Evolutionary conservation across 2,329 filamentous ascomycete species (phyloP).

Genomic region (Albifimbria verrucaria): DNA sequence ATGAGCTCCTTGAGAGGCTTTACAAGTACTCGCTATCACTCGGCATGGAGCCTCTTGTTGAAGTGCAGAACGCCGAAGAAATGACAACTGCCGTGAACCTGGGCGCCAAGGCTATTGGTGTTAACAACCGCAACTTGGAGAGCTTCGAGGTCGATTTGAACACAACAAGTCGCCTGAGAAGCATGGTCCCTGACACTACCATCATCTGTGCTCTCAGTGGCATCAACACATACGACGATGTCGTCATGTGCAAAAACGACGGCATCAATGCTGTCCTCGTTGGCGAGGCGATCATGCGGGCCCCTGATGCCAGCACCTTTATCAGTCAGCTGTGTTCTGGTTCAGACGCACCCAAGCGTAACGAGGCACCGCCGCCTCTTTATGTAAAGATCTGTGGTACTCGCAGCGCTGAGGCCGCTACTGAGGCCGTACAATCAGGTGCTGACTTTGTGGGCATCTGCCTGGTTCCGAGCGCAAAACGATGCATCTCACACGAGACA

Average conservation of each 20-base stretch:
- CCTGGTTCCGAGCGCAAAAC: slow-evolving; percentile 75
- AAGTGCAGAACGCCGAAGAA: slow-evolving; percentile 92
- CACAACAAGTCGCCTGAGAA: slow-evolving; percentile 84
- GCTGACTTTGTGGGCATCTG: slow-evolving; percentile 95
- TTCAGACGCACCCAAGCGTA: slow-evolving; percentile 30
- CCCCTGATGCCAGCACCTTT: slow-evolving; percentile 76
- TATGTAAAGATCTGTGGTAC: slow-evolving; percentile 97
- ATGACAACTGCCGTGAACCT: slow-evolving; percentile 85
- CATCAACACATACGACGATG: slow-evolving; percentile 85
- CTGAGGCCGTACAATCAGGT: slow-evolving; percentile 76
- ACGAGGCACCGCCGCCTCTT: slow-evolving; percentile 41
- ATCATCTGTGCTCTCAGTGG: slow-evolving; percentile 93
- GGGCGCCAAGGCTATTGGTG: slow-evolving; percentile 87
- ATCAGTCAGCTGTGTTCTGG: slow-evolving; percentile 78
- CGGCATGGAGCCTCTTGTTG: slow-evolving; percentile 96
- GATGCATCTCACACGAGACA: slow-evolving; percentile 74
- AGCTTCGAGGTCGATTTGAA: slow-evolving; percentile 95
- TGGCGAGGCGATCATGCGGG: slow-evolving; percentile 93
- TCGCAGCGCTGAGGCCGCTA: slow-evolving; percentile 74
- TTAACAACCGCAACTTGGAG: slow-evolving; percentile 95
- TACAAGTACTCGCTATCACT: slow-evolving; percentile 87
- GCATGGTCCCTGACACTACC: slow-evolving; percentile 79
- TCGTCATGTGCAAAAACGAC: slow-evolving; percentile 80
- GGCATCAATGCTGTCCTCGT: slow-evolving; percentile 92
- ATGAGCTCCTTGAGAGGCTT: slow-evolving; percentile 67